Conservation (phyloP, 2,329 filamentous ascomycete genomes). For the Pseudogymnoascus verrucosus region DNA sequence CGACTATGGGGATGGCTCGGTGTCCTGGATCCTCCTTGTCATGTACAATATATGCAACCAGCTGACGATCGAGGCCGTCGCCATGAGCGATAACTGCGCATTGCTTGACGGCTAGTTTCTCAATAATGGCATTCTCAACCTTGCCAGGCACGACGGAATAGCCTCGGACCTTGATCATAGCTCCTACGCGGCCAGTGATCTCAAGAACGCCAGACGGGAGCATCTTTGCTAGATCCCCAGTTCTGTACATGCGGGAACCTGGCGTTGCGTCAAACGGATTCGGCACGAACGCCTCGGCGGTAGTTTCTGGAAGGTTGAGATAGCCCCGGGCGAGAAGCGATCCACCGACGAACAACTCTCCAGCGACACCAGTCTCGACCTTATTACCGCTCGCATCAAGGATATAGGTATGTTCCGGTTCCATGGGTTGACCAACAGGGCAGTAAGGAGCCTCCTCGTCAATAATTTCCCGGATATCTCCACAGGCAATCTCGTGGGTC, state of each 20-base stretch:
- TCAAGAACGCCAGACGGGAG: conserved; percentile 73
- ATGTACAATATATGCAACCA: conserved; percentile 68
- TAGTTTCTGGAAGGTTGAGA: conserved; percentile 71
- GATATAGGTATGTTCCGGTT: conserved; percentile 63
- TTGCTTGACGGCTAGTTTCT: conserved; percentile 60
- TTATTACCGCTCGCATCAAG: conserved; percentile 60
- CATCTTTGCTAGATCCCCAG: conserved; percentile 79
- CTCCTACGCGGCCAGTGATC: conserved; percentile 78
- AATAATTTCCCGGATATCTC: conserved; percentile 63
- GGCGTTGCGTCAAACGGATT: conserved; percentile 54
- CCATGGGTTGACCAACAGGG: conserved; percentile 63
- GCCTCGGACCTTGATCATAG: conserved; percentile 83
- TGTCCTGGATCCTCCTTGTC: conserved; percentile 52
- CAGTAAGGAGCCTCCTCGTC: conserved; percentile 59
- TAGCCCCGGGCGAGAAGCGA: conserved; percentile 66
- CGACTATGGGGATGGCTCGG: conserved; percentile 56
- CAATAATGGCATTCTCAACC: conserved; percentile 58
- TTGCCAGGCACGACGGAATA: conserved; percentile 83
- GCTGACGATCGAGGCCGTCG: conserved; percentile 65
- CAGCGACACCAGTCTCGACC: conserved; percentile 53
- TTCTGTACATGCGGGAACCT: conserved; percentile 68
- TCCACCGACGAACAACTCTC: conserved; percentile 73
- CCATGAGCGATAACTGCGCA: conserved; percentile 68
- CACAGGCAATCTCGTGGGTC: conserved; percentile 52
- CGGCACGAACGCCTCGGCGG: conserved; percentile 60